Percentiles rank a stretch among this genome's conserved stretches.
These are phyloP conservation scores for Hura crepitans DNA, from an alignment of 441 rosid genomes.

Conservation along the genomic window DNA sequence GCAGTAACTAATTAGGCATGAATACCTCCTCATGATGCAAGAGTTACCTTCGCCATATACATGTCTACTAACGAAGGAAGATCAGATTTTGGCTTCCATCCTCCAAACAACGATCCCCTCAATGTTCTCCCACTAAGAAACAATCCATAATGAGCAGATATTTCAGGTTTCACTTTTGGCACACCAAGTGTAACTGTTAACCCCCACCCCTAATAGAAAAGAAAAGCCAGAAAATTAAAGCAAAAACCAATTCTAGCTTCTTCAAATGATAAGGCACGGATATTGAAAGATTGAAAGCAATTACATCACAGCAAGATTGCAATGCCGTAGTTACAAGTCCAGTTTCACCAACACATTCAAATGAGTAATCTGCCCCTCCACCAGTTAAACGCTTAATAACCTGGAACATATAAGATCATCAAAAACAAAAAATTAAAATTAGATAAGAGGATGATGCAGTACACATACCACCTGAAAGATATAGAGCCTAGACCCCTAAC, in stretches of 20 bases:
- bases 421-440: neutral
- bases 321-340: conserved; percentile 68
- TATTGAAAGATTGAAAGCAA: conserved; percentile 14
- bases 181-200: conserved; percentile 84
- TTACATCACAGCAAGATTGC: conserved; percentile 86
- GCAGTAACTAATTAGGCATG: neutral
- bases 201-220: conserved; percentile 73
- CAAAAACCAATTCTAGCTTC: neutral
- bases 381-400: conserved; percentile 66
- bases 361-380: conserved; percentile 89
- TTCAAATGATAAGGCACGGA: neutral
- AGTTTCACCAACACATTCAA: conserved; percentile 82
- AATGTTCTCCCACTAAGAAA: conserved; percentile 69
- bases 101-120: conserved; percentile 79
- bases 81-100: conserved; percentile 90
- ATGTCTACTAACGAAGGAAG: conserved; percentile 69
- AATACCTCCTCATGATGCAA: neutral
- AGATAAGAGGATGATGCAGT: neutral
- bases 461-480: neutral
- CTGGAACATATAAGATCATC: conserved; percentile 33
- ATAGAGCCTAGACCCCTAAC: neutral
- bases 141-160: conserved; percentile 70
- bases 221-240: neutral
- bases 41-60: conserved; percentile 67
- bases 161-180: conserved; percentile 72